Evolutionary conservation across 805 yeast species (phyloP), one percentile per base, ranked within the genome.

Genomic region (Monosporozyma siamensis): DNA sequence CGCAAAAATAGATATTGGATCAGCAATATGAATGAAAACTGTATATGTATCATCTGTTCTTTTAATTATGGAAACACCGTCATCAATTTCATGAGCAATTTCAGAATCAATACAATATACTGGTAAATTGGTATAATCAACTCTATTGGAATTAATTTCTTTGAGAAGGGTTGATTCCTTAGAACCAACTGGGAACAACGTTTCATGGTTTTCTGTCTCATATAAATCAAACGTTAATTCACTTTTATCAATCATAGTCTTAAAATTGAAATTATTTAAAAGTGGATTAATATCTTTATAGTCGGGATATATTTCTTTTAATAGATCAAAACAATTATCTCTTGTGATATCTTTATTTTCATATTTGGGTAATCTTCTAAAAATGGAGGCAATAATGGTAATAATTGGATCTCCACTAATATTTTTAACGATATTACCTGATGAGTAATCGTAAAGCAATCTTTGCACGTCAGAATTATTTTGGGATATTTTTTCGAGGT

Each of bases 81-180:
- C 98, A 61, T 90, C 98, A 45, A 92, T 82, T 60, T 92, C 97
- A 50, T 82, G 81, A 0, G 97, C 95, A 34, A 70, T 71, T 3
- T 68, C 75, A 3, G 81, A 71, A 63, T 92, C 98, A 45, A 90
- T 86, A 62, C 97, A 88, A 58, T 78, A 90, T 1, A 88, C 78
- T 0, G 75, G 71, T 10, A 72, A 54, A 36, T 69, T 63, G 0
- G 62, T 61, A 48, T 70, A 74, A 22, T 69, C 68, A n/a, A 82
- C 63, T 18, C 39, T 21, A 6, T 21, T 26, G 6, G 20, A 5
- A 12, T 11, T 37, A 2, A 6, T 17, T 21, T 34, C 6, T 31
- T 56, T 55, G 12, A 24, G 27, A 11, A 15, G 15, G 3, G n/a
- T 4, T 4, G 12, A 15, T 20, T 15, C 23, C 3, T 11, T 12